Evolutionary conservation across 768 basidiomycete species (phyloP), one percentile per base, ranked within the genome.

Genomic region (Russula lepida): DNA sequence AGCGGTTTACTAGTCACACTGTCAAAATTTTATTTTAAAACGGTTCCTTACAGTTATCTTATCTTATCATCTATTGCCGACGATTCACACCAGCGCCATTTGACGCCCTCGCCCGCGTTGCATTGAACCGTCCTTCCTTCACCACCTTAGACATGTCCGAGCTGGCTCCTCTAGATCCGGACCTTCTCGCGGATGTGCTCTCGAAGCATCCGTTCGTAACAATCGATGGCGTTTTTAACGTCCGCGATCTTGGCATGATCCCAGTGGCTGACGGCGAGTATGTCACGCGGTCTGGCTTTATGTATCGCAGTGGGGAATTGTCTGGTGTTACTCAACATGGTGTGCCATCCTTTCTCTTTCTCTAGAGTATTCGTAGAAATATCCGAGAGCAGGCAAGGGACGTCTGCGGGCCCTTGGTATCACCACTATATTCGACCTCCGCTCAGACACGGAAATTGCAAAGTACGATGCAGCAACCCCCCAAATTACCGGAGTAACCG

Each of bases 401-500:
- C 78, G 79, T 62, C 71, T 92, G 58, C 79, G 70, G 60, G 74
- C 78, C 12, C 78, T 92, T 17, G 86, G 86, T 5, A 78, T 92
- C 58, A 75, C 80, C 6, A 83, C 77, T 64, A 77, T 89, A 58
- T 91, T 85, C 69, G 90, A 92, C 74, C 76, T 92, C 44, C 80
- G 90, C 67, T 90, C 89, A 8, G 86, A 89, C 68, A 84, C 82
- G 5, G 90, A 92, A 74, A 87, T 89, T 66, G 74, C 73, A 66
- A 89, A 88, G 71, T 92, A 88, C 72, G 79, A 83, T 55, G 71
- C 81, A 4, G 86, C 86, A 12, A 73, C 80, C 54, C 88, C 88
- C 49, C 64, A 69, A 15, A 84, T 92, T 59, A 80, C 83, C 28
- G 86, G 83, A 6, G 77, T 90, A 25, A 77, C 82, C 39, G 71